A percentile compares a stretch with the other conserved stretches of the same genome.
Conservation (phyloP, 306 rosid genomes). For the Vicia sativa region DNA sequence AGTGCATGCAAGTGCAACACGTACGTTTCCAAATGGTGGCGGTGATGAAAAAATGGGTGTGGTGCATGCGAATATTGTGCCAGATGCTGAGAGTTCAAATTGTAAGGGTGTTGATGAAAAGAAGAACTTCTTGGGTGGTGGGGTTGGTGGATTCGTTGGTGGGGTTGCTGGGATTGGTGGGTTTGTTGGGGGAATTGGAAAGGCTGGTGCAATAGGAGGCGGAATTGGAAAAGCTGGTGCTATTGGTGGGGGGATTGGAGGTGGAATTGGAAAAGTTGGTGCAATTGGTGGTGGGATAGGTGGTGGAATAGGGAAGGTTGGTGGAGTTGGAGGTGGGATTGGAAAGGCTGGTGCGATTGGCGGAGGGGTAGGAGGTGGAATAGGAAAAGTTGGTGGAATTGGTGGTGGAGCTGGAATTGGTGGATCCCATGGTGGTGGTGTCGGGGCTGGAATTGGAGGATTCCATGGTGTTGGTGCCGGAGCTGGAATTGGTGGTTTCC, state of each 20-base stretch:
- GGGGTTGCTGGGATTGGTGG: conserved; percentile 36
- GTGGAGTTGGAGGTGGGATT: conserved; percentile 18
- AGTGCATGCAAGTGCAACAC: conserved; percentile 54
- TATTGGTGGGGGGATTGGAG: too few species aligned
- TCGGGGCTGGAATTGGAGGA: conserved; percentile 25
- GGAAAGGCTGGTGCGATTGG: neutral
- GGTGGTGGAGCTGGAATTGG: conserved; percentile 21
- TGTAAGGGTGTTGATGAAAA: conserved; percentile 45
- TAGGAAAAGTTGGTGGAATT: neutral
- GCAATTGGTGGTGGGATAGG: conserved; percentile 24
- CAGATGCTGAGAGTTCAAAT: conserved; percentile 31
- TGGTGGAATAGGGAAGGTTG: conserved; percentile 28
- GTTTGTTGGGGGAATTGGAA: conserved; percentile 35
- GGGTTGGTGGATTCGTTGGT: conserved; percentile 60
- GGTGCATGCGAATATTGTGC: conserved; percentile 49
- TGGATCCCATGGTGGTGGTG: conserved; percentile 5
- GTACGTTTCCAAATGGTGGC: conserved; percentile 43
- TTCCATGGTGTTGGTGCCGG: neutral
- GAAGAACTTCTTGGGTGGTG: conserved; percentile 64
- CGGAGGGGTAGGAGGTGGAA: too few species aligned
- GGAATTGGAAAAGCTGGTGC: too few species aligned
- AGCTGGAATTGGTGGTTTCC: conserved; percentile 12
- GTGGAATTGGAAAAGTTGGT: conserved; percentile 34
- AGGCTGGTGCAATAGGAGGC: conserved; percentile 16
- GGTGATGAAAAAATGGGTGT: conserved; percentile 33